Conservation (phyloP, 1,284 basidiomycete species). For the Sanghuangporus weigelae region DNA sequence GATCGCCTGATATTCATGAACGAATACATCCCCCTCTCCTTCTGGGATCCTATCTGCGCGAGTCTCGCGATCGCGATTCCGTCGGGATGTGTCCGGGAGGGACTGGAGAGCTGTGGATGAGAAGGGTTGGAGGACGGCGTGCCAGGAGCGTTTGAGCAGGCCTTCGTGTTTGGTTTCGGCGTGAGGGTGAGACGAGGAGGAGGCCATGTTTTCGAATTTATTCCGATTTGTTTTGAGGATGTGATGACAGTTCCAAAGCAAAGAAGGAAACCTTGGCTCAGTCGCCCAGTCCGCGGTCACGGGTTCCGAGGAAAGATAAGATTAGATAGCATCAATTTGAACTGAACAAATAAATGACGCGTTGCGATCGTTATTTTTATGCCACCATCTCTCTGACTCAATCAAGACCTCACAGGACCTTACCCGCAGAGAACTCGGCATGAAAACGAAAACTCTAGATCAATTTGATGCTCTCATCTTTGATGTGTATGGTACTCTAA, state of each 20-base stretch:
- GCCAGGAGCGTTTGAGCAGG: constrained; percentile 44
- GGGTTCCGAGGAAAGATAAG: no score
- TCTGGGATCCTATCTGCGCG: constrained; percentile 68
- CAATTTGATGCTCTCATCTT: constrained; percentile 51
- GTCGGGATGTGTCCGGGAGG: constrained; percentile 48
- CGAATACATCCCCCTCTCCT: constrained; percentile 33
- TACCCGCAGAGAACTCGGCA: not conserved
- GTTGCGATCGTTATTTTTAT: no score
- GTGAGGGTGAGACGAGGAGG: not conserved
- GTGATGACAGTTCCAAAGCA: no score
- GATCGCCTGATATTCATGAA: constrained; percentile 57
- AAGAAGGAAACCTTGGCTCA: no score
- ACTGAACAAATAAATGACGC: no score
- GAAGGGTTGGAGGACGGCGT: constrained; percentile 64
- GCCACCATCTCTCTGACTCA: no score
- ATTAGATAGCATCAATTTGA: no score
- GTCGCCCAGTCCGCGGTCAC: no score
- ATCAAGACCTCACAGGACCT: no score
- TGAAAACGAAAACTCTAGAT: constrained; percentile 28
- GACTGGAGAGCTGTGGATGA: constrained; percentile 61
- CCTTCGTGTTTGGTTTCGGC: not conserved
- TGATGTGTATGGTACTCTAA: constrained; percentile 69
- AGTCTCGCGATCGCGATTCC: constrained; percentile 54
- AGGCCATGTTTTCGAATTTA: not conserved
- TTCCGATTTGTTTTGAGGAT: not conserved